Base-by-base conservation (phyloP, 2,329 filamentous ascomycete species). In the Diaporthe ilicicola region DNA sequence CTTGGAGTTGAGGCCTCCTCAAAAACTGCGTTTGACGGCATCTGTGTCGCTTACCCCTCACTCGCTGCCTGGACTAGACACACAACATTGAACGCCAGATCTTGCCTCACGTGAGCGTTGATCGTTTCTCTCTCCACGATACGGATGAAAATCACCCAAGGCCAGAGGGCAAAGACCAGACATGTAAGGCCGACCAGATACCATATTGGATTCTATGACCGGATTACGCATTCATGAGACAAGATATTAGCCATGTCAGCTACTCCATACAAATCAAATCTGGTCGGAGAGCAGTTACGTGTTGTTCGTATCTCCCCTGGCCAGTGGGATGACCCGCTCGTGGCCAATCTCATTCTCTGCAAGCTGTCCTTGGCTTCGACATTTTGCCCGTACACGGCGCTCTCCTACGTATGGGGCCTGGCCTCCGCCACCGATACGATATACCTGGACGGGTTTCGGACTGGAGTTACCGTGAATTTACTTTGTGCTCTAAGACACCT, bases 371-470 rank as follows among this genome's bases (percentile, higher is more conserved):
- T 5, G 5, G 13, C 42, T 56, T 12, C 2, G 27, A 44, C 1
- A 7, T 9, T 3, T 15, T 9, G 12, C 32, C 32, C 69, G 4
- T 70, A 70, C 27, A 67, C 12, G 19, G 53, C 69, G 3, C 29
- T 67, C 7, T 70, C 69, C 1, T 70, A 70, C 27, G 61, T 67
- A 6, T 70, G 61, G 61, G 50, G 69, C 2, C 46, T 46, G 3
- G 3, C 61, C 27, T 17, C 7, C 1, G 53, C 32, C 4, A 67
- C 54, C 9, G 61, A 67, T 1, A 53, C 19, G 1, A 67, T 70
- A 6, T 29, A n/a, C 10, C 32, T 70, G 1, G 34, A 54, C 8
- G 24, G n/a, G 2, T 3, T 17, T 1, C n/a, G 44, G 1, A 48
- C 67, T 7, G n/a, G 42, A 19, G 29, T 67, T 27, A 70, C 69